Evolutionary conservation across 345 rosid species (phyloP).

Genomic region (Crucihimalaya himalaica): DNA sequence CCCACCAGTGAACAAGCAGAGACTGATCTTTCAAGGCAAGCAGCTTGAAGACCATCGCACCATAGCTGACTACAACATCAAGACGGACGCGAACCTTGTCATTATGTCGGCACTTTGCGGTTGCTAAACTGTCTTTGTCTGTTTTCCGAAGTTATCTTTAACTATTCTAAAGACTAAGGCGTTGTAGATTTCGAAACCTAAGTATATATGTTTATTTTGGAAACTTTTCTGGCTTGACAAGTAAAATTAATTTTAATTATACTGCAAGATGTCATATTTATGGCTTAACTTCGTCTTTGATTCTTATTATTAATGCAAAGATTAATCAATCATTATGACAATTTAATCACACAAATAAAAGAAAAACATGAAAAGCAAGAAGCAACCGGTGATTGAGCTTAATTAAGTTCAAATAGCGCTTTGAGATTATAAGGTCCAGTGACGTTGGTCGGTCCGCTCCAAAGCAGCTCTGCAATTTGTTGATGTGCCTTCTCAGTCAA

Average conservation of each 20-base stretch:
- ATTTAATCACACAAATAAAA: neutral
- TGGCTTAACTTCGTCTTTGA: neutral
- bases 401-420: slow-evolving; percentile 26
- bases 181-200: neutral
- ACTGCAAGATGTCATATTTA: neutral
- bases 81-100: slow-evolving; percentile 11
- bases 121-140: neutral
- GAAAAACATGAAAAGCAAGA: neutral
- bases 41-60: too few species aligned
- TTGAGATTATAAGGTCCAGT: slow-evolving; percentile 42
- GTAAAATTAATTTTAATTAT: too few species aligned
- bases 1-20: too few species aligned
- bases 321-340: neutral
- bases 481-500: slow-evolving; percentile 38
- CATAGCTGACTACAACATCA: too few species aligned
- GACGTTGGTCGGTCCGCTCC: slow-evolving; percentile 41
- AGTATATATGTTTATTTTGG: neutral
- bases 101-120: neutral
- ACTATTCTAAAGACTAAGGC: too few species aligned
- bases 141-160: neutral
- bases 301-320: neutral
- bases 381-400: neutral
- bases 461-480: slow-evolving; percentile 43
- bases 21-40: too few species aligned
- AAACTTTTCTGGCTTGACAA: too few species aligned